Percentiles rank a stretch among this genome's conserved stretches.
These are phyloP conservation scores for Epichloe aotearoae DNA, from an alignment of 2,329 filamentous ascomycete species.

Conservation along the genomic window DNA sequence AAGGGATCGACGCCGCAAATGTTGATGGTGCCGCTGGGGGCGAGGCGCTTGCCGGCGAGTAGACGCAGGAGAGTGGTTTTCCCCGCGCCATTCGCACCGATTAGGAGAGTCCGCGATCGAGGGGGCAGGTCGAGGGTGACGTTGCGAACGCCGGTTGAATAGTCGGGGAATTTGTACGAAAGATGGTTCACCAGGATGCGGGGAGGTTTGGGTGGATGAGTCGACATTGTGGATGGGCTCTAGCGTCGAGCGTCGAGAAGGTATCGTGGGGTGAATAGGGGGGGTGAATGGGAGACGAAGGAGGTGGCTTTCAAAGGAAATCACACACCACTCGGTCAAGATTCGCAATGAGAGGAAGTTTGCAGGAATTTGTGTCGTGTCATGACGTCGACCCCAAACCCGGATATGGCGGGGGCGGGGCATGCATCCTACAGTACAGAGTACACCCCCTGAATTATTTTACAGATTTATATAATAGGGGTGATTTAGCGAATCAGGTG, in stretches of 20 bases:
- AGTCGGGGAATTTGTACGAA: constrained; percentile 81
- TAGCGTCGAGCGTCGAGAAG: no score
- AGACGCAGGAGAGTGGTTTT: constrained; percentile 95
- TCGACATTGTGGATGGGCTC: background rate
- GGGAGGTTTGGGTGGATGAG: constrained; percentile 22
- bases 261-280: no score
- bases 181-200: constrained; percentile 63
- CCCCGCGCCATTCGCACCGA: constrained; percentile 92
- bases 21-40: constrained; percentile 59
- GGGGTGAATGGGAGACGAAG: background rate
- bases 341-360: no score
- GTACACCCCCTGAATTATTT: no score
- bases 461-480: no score
- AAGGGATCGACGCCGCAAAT: constrained; percentile 86
- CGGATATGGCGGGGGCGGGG: no score
- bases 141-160: constrained; percentile 61
- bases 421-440: no score
- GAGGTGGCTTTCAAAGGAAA: no score
- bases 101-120: constrained; percentile 75
- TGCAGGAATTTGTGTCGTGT: no score
- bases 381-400: no score
- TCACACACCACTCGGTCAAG: no score
- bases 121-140: constrained; percentile 66
- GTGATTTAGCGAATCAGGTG: no score
- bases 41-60: constrained; percentile 86